Evolutionary conservation across 2,329 filamentous ascomycete species (phyloP).

Genomic region (Ceratocystis destructans): DNA sequence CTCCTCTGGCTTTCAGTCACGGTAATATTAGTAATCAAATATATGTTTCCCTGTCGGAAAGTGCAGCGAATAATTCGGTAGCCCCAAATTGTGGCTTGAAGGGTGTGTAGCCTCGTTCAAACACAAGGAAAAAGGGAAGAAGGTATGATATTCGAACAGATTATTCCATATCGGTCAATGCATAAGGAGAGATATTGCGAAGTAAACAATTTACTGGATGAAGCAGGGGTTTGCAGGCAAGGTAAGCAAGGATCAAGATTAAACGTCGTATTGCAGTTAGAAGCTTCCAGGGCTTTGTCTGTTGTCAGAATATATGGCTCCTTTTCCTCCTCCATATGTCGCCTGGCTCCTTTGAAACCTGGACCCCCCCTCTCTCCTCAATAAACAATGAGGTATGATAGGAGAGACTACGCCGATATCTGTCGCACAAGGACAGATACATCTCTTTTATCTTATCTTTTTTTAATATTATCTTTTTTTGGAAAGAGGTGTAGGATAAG

Average conservation of each 20-base stretch:
- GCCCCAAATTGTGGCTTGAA: no score
- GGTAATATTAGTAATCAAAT: no score
- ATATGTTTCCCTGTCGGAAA: no score
- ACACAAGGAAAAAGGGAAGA: neutral
- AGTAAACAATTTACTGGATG: neutral
- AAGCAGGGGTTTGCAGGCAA: neutral
- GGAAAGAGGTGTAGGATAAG: neutral
- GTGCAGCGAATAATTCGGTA: no score
- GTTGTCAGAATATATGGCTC: no score
- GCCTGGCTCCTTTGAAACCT: no score
- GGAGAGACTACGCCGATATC: no score
- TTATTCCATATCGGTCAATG: neutral
- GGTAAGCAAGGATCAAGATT: neutral
- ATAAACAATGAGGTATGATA: no score
- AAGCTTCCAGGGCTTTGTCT: neutral
- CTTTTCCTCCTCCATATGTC: no score
- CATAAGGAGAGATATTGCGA: neutral
- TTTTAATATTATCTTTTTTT: neutral
- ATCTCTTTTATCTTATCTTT: neutral
- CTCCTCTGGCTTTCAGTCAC: no score
- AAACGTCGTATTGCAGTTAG: slow-evolving; percentile 1
- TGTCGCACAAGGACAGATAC: neutral
- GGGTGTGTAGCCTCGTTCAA: neutral
- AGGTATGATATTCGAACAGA: no score
- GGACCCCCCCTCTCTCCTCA: no score